Percentiles rank a stretch among this genome's conserved stretches.
These are phyloP conservation scores for Wickerhamomyces sp. DNA, from an alignment of 1,139 yeast species.

Conservation along the genomic window DNA sequence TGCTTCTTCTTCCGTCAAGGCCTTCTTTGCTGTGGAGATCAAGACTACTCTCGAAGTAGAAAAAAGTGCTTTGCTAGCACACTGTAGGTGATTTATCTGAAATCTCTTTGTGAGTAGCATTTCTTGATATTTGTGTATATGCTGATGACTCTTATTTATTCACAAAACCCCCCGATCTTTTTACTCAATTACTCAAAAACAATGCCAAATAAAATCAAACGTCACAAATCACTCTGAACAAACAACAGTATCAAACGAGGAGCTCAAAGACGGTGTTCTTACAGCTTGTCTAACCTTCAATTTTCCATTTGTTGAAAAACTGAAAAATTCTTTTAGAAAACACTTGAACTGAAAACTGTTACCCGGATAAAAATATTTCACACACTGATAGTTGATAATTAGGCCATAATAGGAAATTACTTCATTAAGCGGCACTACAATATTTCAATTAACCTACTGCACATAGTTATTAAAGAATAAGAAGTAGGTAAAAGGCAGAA, in stretches of 20 bases:
- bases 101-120: not conserved
- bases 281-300: not conserved
- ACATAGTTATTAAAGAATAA: too few species aligned
- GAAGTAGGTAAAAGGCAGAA: too few species aligned
- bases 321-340: not conserved
- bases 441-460: too few species aligned
- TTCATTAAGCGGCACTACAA: not conserved
- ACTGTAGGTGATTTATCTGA: not conserved
- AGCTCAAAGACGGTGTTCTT: too few species aligned
- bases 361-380: not conserved
- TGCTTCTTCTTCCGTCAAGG: constrained; percentile 19
- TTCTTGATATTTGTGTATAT: not conserved
- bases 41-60: constrained; percentile 8
- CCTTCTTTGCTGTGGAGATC: not conserved
- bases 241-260: too few species aligned
- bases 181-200: too few species aligned
- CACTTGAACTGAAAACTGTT: not conserved
- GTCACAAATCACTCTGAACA: not conserved
- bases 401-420: not conserved
- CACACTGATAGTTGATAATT: too few species aligned
- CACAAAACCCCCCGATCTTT: too few species aligned
- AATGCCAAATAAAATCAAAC: too few species aligned
- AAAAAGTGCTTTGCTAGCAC: constrained; percentile 7
- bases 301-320: not conserved
- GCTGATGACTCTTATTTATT: too few species aligned